phyloP scores from a whole-genome alignment of 2,329 filamentous ascomycete genomes.

The Diaporthe citriasiana region DNA sequence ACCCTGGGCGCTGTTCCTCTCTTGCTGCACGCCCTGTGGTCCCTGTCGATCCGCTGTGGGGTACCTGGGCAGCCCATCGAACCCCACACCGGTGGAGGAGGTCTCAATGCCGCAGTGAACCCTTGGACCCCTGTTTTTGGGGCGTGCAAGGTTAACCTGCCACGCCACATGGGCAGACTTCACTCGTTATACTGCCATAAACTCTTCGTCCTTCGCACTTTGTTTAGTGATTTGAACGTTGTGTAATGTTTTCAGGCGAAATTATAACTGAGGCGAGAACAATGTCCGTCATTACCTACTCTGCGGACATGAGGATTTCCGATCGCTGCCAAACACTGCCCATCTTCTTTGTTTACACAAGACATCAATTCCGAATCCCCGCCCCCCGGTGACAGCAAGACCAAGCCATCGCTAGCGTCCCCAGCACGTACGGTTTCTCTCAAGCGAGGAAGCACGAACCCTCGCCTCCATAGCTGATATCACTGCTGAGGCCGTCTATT shows the following conservation, averaged over 20 bases:
- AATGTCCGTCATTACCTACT: not conserved
- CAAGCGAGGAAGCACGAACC: not conserved
- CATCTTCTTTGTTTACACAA: not conserved
- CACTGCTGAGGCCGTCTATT: too few species aligned
- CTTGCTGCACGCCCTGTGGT: slow-evolving; percentile 13
- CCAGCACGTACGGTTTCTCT: not conserved
- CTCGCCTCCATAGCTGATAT: too few species aligned
- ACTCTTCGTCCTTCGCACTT: not conserved
- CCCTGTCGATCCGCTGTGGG: slow-evolving; percentile 30
- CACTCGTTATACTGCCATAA: not conserved
- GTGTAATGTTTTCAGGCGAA: not conserved
- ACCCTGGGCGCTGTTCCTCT: not conserved
- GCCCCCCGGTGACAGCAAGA: not conserved
- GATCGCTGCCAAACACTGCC: not conserved
- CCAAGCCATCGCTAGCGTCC: not conserved
- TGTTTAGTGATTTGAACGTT: too few species aligned
- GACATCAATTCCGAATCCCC: not conserved
- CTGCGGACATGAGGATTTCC: too few species aligned
- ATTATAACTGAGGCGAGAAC: not conserved
- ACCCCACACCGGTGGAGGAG: not conserved
- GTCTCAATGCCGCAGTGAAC: not conserved
- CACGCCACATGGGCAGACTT: not conserved
- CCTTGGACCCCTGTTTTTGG: not conserved
- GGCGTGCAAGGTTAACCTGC: not conserved
- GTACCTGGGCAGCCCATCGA: not conserved